Evolutionary conservation across 2,329 filamentous ascomycete genomes (phyloP).

Genomic region (Trichophyton mentagrophytes): DNA sequence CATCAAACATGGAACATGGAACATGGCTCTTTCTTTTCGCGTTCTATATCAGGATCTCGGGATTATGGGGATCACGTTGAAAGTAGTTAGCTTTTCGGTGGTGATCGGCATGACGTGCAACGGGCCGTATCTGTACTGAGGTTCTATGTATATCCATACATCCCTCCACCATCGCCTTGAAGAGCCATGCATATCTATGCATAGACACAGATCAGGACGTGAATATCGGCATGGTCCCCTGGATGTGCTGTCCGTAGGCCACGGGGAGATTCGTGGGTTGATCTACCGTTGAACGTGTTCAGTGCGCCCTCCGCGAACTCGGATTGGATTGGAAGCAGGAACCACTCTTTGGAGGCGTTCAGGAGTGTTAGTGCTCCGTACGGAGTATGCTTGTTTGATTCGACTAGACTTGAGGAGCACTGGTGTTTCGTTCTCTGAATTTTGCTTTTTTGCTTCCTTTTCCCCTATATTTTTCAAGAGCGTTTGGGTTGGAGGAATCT

Average conservation of each 20-base stretch:
- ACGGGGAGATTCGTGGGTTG: background rate
- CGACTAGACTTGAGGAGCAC: background rate
- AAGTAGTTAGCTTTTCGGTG: conserved; percentile 2
- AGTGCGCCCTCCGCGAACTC: background rate
- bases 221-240: background rate
- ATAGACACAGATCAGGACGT: background rate
- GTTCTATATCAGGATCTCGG: conserved; percentile 1
- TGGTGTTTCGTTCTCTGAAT: background rate
- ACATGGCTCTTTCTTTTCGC: background rate
- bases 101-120: conserved; percentile 4
- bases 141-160: background rate
- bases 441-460: background rate
- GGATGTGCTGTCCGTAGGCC: background rate
- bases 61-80: conserved; percentile 1
- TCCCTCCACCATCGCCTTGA: background rate
- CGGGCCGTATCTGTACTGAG: background rate
- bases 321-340: background rate
- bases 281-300: background rate
- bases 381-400: background rate
- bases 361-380: background rate
- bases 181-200: background rate
- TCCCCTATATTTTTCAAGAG: background rate
- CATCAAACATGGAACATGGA: conserved; percentile 2
- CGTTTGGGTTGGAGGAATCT: background rate
- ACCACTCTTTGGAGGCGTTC: background rate